These are phyloP conservation scores for Lentinus brumalis DNA, from an alignment of 768 basidiomycete species.

Conservation along the genomic window DNA sequence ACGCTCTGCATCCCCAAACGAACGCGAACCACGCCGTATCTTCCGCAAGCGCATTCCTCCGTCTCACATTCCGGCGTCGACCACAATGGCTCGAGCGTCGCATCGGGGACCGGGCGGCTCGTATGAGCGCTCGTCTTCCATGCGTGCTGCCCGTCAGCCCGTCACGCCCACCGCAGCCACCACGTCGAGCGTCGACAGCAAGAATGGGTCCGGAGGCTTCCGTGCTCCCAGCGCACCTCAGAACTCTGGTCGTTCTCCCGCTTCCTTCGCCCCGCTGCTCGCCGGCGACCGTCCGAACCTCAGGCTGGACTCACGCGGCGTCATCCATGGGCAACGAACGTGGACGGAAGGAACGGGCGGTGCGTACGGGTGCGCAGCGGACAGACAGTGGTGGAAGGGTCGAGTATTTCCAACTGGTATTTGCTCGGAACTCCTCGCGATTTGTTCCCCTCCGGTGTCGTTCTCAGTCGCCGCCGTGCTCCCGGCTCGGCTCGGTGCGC, in stretches of 20 bases:
- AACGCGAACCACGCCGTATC: neutral
- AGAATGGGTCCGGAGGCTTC: slow-evolving; percentile 8
- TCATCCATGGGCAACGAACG: too few species aligned
- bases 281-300: neutral
- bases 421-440: too few species aligned
- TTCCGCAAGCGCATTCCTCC: neutral
- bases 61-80: neutral
- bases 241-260: neutral
- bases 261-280: neutral
- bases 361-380: too few species aligned
- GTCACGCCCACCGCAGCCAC: neutral
- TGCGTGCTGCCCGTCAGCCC: slow-evolving; percentile 6
- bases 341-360: too few species aligned
- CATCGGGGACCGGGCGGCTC: neutral
- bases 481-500: too few species aligned
- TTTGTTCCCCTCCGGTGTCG: too few species aligned
- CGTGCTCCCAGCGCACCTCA: neutral
- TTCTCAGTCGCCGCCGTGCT: too few species aligned
- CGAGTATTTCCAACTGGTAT: too few species aligned
- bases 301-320: too few species aligned
- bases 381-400: too few species aligned
- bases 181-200: slow-evolving; percentile 1
- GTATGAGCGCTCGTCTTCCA: slow-evolving; percentile 12
- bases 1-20: too few species aligned
- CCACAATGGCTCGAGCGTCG: neutral